Conservation (phyloP, 1,284 basidiomycete genomes). For the Melampsora larici-populina region DNA sequence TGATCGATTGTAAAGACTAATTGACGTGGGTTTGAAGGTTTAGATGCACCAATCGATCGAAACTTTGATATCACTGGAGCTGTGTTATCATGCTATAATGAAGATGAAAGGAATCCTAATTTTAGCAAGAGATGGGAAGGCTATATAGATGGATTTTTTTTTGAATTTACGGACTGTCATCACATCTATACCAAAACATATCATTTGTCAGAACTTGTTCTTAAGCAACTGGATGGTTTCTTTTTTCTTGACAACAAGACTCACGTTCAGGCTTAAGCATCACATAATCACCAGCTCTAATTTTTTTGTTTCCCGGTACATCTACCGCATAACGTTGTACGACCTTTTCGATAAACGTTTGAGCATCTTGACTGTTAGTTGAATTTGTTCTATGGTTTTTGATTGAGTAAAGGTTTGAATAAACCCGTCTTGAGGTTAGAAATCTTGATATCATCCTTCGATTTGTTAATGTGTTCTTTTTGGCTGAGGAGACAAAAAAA, state of each 20-base stretch:
- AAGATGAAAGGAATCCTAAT: not conserved
- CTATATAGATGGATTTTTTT: not conserved
- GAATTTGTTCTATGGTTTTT: not conserved
- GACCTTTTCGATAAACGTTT: slow-evolving; percentile 95
- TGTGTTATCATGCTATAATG: slow-evolving; percentile 38
- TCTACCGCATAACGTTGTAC: slow-evolving; percentile 95
- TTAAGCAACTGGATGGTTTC: not conserved
- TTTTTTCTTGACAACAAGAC: slow-evolving; percentile 47
- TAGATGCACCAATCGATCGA: slow-evolving; percentile 86
- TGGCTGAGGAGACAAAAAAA: too few species aligned
- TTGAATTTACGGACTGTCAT: slow-evolving; percentile 25
- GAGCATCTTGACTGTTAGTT: slow-evolving; percentile 51
- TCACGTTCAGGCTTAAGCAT: slow-evolving; percentile 96
- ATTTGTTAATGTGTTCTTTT: too few species aligned
- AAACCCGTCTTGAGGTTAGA: not conserved
- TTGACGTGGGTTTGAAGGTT: slow-evolving; percentile 75
- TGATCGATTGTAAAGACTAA: slow-evolving; percentile 96
- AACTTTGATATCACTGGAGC: slow-evolving; percentile 63
- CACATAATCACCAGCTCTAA: slow-evolving; percentile 95
- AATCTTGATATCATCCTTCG: slow-evolving; percentile 1
- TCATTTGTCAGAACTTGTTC: not conserved
- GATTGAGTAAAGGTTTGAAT: not conserved
- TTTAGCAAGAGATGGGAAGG: not conserved
- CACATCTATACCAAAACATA: slow-evolving; percentile 18
- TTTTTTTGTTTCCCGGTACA: slow-evolving; percentile 66